A percentile compares a stretch with the other conserved stretches of the same genome.
These are phyloP conservation scores for Curvularia lunata DNA, from an alignment of 2,329 filamentous ascomycete species.

Conservation along the genomic window DNA sequence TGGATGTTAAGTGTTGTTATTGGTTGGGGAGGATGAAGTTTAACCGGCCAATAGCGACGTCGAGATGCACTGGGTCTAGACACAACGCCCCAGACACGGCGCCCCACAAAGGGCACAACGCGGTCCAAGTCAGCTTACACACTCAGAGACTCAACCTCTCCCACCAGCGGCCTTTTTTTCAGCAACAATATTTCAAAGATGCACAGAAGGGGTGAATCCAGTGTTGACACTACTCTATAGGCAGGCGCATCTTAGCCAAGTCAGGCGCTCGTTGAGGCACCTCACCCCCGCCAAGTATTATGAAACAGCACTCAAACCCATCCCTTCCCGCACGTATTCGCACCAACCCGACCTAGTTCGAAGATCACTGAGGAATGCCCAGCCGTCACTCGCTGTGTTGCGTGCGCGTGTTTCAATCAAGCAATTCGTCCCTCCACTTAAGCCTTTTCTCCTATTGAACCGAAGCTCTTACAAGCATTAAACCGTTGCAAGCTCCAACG, in stretches of 20 bases:
- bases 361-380: slow-evolving; percentile 17
- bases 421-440: slow-evolving; percentile 13
- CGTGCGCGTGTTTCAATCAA: slow-evolving; percentile 24
- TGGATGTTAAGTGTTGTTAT: not conserved
- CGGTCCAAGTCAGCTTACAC: not conserved
- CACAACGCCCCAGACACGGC: not conserved
- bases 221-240: not conserved
- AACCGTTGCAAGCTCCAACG: slow-evolving; percentile 27
- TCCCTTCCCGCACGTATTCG: slow-evolving; percentile 14
- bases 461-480: slow-evolving; percentile 21
- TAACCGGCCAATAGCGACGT: not conserved
- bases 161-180: not conserved
- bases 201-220: not conserved
- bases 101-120: not conserved
- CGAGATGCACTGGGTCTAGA: not conserved
- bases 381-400: slow-evolving; percentile 11
- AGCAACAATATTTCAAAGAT: not conserved
- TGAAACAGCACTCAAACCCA: slow-evolving; percentile 30
- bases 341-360: slow-evolving; percentile 14
- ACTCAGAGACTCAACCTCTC: not conserved
- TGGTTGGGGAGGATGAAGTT: not conserved
- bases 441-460: slow-evolving; percentile 14
- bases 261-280: slow-evolving; percentile 19
- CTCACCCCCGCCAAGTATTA: slow-evolving; percentile 23
- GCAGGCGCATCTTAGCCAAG: not conserved